phyloP scores from a whole-genome alignment of 1,139 yeast genomes.

The Waltiozyma sp. region DNA sequence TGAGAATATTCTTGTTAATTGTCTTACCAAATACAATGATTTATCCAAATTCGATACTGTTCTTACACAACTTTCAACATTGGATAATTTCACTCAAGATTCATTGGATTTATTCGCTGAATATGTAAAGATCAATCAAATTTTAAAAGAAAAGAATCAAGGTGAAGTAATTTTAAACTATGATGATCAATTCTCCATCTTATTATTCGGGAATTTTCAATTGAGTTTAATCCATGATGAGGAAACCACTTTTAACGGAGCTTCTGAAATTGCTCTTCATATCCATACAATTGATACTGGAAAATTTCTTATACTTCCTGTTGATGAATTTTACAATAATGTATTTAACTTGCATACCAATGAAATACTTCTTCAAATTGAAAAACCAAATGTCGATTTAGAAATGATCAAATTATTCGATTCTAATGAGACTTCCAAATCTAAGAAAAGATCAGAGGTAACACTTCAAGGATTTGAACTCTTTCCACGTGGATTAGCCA shows the following conservation, averaged over 20 bases:
- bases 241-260: constrained; percentile 1
- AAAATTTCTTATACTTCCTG: constrained; percentile 2
- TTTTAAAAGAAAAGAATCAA: constrained; percentile 1
- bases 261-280: neutral
- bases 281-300: constrained; percentile 4
- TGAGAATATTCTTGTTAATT: constrained; percentile 10
- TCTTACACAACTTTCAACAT: constrained; percentile 10
- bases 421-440: neutral
- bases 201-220: constrained; percentile 4
- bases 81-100: constrained; percentile 16
- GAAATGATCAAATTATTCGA: neutral
- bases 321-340: neutral
- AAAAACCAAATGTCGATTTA: neutral
- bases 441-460: neutral
- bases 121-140: constrained; percentile 5
- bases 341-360: neutral
- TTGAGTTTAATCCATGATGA: constrained; percentile 12
- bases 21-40: constrained; percentile 7
- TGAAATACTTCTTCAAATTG: neutral
- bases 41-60: constrained; percentile 11
- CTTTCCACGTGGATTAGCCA: neutral
- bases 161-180: constrained; percentile 9
- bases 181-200: constrained; percentile 10
- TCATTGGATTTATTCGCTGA: constrained; percentile 14
- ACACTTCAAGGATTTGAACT: constrained; percentile 1